Evolutionary conservation across 305 asterid species (phyloP).

Genomic region (Caryopteris hybrid): DNA sequence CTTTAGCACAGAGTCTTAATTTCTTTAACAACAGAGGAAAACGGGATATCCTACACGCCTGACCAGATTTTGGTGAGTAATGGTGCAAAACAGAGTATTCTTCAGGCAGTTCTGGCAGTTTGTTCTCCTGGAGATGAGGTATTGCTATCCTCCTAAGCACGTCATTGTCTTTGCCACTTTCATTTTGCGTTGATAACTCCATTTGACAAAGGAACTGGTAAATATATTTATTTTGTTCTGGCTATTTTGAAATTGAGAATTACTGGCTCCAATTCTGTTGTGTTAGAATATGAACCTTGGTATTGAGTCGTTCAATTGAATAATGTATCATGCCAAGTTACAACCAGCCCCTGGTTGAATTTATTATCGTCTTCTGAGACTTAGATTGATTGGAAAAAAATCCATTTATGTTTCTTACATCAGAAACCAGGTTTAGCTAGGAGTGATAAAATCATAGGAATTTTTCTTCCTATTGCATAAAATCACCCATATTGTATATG

Average conservation of each 20-base stretch:
- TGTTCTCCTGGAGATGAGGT: constrained; percentile 67
- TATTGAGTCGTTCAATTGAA: background rate
- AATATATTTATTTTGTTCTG: background rate
- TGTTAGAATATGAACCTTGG: background rate
- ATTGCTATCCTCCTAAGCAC: background rate
- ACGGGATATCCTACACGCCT: constrained; percentile 68
- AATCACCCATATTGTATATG: background rate
- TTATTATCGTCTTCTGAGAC: background rate
- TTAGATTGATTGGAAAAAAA: background rate
- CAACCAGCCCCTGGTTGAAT: background rate
- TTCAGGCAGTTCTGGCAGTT: constrained; percentile 56
- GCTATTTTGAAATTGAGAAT: background rate
- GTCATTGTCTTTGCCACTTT: background rate
- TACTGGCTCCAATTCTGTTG: background rate
- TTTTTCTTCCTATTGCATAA: too few relatives aligned
- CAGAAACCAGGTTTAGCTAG: background rate
- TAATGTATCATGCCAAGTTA: background rate
- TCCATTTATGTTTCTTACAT: background rate
- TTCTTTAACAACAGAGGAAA: constrained; percentile 64
- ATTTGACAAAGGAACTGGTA: background rate
- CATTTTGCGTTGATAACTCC: background rate
- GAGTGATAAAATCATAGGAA: background rate
- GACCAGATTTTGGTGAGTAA: constrained; percentile 92
- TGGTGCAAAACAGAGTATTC: constrained; percentile 61
- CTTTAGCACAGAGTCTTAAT: background rate